Percentiles rank a stretch among this genome's conserved stretches.
phyloP scores from a whole-genome alignment of 192 early-diverging fungal genomes.

The Backusella circina region DNA sequence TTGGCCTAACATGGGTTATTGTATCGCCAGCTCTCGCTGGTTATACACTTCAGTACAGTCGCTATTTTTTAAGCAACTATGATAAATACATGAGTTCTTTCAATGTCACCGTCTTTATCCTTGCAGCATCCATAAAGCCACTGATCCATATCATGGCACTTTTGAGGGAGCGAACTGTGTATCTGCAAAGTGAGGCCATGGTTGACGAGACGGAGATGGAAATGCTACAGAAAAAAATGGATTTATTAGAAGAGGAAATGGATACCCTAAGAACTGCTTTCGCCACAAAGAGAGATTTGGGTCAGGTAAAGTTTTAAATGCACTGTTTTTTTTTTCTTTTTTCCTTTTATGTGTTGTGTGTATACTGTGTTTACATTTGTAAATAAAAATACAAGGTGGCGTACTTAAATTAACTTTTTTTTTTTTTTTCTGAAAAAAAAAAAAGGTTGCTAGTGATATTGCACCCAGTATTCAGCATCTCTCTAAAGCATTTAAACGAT shows the following conservation, averaged over 20 bases:
- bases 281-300: constrained; percentile 54
- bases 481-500: constrained; percentile 47
- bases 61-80: constrained; percentile 50
- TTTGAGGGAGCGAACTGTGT: constrained; percentile 45
- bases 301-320: constrained; percentile 33
- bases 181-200: constrained; percentile 51
- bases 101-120: constrained; percentile 55
- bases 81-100: constrained; percentile 54
- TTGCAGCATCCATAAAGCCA: constrained; percentile 53
- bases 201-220: constrained; percentile 48
- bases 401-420: constrained; percentile 1
- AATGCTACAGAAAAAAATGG: constrained; percentile 39
- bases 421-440: not conserved
- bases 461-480: constrained; percentile 50
- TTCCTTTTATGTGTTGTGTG: not conserved
- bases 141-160: constrained; percentile 47
- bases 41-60: constrained; percentile 50
- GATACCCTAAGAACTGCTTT: constrained; percentile 44
- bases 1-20: constrained; percentile 44
- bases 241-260: constrained; percentile 49
- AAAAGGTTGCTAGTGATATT: constrained; percentile 38
- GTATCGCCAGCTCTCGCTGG: constrained; percentile 53
- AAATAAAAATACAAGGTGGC: not conserved
- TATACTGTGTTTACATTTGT: not conserved
- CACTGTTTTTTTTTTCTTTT: not conserved